These are phyloP conservation scores for Stylonectria norvegica DNA, from an alignment of 2,329 filamentous ascomycete genomes.

Conservation along the genomic window DNA sequence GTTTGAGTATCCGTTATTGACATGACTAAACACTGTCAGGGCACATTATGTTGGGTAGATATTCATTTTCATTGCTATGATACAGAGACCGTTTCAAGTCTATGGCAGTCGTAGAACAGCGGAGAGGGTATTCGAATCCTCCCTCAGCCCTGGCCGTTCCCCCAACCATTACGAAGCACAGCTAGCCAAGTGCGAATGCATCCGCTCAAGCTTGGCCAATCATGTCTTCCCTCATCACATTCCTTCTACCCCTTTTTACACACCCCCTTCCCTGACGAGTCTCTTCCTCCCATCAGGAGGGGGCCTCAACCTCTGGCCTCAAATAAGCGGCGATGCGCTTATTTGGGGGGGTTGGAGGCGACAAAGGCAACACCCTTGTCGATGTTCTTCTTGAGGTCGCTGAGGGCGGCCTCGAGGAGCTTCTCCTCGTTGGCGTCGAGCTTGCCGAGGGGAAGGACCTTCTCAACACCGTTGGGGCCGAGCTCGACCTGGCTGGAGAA, in stretches of 20 bases:
- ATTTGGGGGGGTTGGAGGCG: constrained; percentile 57
- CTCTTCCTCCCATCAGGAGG: constrained; percentile 1
- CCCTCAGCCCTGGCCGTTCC: not conserved
- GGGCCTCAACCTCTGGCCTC: not conserved
- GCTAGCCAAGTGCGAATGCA: constrained; percentile 14
- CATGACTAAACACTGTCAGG: too few relatives aligned
- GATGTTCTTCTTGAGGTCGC: constrained; percentile 91
- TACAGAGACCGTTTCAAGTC: constrained; percentile 36
- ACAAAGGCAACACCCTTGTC: constrained; percentile 74
- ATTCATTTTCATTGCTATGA: constrained; percentile 31
- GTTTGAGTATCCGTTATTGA: too few relatives aligned
- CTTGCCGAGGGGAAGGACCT: constrained; percentile 85
- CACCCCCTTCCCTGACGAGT: constrained; percentile 3
- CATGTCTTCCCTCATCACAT: constrained; percentile 1
- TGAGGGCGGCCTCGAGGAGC: constrained; percentile 80
- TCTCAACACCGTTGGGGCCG: constrained; percentile 91
- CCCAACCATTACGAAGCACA: constrained; percentile 8
- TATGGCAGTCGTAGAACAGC: constrained; percentile 31
- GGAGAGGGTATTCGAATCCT: constrained; percentile 17
- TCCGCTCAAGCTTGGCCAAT: constrained; percentile 6
- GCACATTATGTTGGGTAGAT: constrained; percentile 22
- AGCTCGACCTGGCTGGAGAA: constrained; percentile 95
- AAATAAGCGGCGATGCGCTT: constrained; percentile 35
- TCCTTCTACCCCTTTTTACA: not conserved
- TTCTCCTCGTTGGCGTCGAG: constrained; percentile 83